phyloP scores from a whole-genome alignment of 1,284 basidiomycete species.

The Fistulinella cinereoalba region DNA sequence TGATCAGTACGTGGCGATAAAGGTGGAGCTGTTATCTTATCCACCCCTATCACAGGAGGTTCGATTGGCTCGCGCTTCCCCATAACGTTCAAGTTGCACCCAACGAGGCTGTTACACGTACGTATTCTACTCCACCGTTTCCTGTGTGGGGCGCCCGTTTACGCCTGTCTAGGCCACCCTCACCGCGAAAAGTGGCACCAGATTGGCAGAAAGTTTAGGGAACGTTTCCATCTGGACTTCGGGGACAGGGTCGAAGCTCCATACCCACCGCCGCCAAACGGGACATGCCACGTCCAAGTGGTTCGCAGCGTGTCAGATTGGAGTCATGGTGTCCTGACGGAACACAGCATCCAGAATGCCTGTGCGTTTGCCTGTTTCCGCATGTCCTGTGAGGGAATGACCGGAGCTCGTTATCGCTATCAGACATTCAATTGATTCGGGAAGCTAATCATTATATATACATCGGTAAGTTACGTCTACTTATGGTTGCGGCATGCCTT shows the following conservation, averaged over 20 bases:
- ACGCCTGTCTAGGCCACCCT: conserved; percentile 54
- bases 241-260: conserved; percentile 37
- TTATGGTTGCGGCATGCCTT: too few relatives aligned
- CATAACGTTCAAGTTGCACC: conserved; percentile 61
- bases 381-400: conserved; percentile 6
- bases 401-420: not conserved
- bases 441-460: conserved; percentile 88
- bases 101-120: conserved; percentile 64
- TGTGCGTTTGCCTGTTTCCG: conserved; percentile 50
- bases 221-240: conserved; percentile 48
- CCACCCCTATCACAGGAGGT: conserved; percentile 38
- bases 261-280: conserved; percentile 43
- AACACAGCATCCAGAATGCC: conserved; percentile 83
- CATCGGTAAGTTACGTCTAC: conserved; percentile 59
- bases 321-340: conserved; percentile 86
- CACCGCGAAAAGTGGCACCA: conserved; percentile 60
- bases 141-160: not conserved
- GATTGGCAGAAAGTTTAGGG: conserved; percentile 59
- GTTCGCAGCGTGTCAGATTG: conserved; percentile 85
- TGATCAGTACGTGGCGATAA: conserved; percentile 42
- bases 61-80: conserved; percentile 82
- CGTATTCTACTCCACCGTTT: conserved; percentile 12
- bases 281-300: conserved; percentile 69
- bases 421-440: conserved; percentile 79
- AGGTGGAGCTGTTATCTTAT: conserved; percentile 1